Evolutionary conservation across 2,329 filamentous ascomycete species (phyloP).

Genomic region (Ceratocystis albifundus): DNA sequence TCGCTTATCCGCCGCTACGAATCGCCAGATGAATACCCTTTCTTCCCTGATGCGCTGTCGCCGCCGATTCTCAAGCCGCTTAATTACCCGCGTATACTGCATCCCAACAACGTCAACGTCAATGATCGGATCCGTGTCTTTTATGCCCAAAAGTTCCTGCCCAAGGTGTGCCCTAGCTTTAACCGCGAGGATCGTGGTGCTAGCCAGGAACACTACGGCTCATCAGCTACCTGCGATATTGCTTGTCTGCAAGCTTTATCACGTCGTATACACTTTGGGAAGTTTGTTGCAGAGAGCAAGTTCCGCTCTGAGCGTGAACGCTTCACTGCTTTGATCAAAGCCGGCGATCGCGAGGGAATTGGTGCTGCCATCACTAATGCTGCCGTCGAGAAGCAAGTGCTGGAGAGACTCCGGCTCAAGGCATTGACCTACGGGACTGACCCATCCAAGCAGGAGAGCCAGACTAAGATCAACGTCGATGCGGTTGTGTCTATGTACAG

Average conservation of each 20-base stretch:
- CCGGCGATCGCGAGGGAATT: constrained; percentile 67
- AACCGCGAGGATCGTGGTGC: constrained; percentile 71
- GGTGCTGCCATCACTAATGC: constrained; percentile 82
- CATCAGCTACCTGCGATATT: constrained; percentile 82
- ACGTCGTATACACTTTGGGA: constrained; percentile 89
- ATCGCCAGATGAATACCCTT: constrained; percentile 92
- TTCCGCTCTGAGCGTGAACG: constrained; percentile 71
- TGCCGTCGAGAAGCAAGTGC: constrained; percentile 79
- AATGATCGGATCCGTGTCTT: constrained; percentile 76
- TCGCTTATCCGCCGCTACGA: constrained; percentile 90
- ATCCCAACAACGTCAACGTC: constrained; percentile 80
- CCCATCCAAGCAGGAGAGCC: constrained; percentile 52
- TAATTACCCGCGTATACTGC: constrained; percentile 76
- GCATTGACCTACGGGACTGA: constrained; percentile 89
- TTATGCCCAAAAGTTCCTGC: constrained; percentile 75
- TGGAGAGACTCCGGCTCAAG: constrained; percentile 78
- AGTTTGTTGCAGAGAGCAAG: constrained; percentile 95
- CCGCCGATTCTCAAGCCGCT: constrained; percentile 76
- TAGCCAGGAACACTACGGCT: constrained; percentile 88
- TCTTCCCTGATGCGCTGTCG: constrained; percentile 75
- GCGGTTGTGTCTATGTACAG: constrained; percentile 84
- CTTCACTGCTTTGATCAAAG: constrained; percentile 74
- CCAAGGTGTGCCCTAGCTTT: constrained; percentile 67
- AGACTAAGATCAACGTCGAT: constrained; percentile 78
- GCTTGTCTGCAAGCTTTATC: constrained; percentile 80